Evolutionary conservation across 129 eudicot genomes (phyloP).

Genomic region (Ambrosia artemisiifolia): DNA sequence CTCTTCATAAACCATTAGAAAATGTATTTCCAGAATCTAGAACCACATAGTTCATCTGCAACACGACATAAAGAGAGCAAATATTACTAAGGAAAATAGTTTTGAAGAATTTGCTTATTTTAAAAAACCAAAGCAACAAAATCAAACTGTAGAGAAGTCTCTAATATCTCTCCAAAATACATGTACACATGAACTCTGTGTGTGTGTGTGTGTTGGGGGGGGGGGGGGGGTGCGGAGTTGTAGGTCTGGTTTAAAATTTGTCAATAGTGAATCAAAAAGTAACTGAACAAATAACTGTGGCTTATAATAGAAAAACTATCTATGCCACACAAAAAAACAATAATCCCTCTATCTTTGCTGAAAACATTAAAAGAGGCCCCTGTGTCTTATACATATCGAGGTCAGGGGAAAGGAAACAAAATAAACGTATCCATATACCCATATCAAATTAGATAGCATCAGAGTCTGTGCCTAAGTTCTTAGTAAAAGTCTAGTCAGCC

Average conservation of each 20-base stretch:
- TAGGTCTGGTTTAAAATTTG: too few species aligned
- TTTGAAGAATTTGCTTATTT: neutral
- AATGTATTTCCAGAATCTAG: conserved; percentile 15
- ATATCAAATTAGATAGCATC: neutral
- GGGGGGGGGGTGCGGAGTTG: too few species aligned
- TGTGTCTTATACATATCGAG: neutral
- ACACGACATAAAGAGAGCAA: neutral
- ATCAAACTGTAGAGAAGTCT: neutral
- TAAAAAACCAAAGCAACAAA: neutral
- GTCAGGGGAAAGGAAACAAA: neutral
- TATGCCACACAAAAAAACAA: too few species aligned
- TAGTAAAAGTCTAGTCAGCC: neutral
- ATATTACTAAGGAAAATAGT: neutral
- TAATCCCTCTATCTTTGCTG: too few species aligned
- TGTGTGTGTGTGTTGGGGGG: too few species aligned
- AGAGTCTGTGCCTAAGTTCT: conserved; percentile 1
- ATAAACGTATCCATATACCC: neutral
- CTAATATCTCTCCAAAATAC: neutral
- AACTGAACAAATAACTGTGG: too few species aligned
- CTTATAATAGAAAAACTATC: too few species aligned
- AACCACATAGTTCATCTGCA: conserved; percentile 21
- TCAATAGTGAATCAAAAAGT: too few species aligned
- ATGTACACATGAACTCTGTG: neutral
- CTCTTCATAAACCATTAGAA: conserved; percentile 14
- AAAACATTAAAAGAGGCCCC: too few species aligned